Percentiles rank a stretch among this genome's conserved stretches.
phyloP scores from a whole-genome alignment of 345 rosid species.

The Arabis alpina region DNA sequence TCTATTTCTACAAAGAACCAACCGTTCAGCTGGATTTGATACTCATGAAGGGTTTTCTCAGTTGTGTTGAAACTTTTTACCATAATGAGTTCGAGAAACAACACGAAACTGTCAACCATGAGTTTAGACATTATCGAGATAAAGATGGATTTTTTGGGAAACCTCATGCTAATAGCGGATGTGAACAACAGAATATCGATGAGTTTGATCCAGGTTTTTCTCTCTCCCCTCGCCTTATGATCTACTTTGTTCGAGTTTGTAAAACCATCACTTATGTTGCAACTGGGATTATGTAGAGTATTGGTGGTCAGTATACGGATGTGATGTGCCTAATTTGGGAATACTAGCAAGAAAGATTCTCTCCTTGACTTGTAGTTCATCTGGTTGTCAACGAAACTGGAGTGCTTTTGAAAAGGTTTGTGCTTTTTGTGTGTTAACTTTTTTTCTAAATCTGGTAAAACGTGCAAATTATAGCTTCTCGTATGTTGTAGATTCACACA shows the following conservation, averaged over 20 bases:
- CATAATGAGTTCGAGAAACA: conserved; percentile 9
- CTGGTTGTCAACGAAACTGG: conserved; percentile 4
- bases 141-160: background rate
- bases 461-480: background rate
- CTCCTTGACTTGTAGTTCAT: conserved; percentile 6
- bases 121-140: background rate
- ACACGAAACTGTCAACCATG: background rate
- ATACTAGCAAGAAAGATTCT: background rate
- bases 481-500: background rate
- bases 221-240: background rate
- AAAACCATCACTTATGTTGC: background rate
- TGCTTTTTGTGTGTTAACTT: background rate
- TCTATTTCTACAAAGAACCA: background rate
- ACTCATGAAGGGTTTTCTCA: background rate
- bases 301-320: background rate
- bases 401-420: background rate
- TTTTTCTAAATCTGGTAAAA: background rate
- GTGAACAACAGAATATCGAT: background rate
- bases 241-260: background rate
- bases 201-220: background rate
- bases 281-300: background rate
- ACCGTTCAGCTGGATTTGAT: background rate
- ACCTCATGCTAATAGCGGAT: background rate
- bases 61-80: conserved; percentile 3
- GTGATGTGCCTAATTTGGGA: background rate